Base-by-base conservation (phyloP, 371 early-diverging fungal species). In the Smittium culicis region DNA sequence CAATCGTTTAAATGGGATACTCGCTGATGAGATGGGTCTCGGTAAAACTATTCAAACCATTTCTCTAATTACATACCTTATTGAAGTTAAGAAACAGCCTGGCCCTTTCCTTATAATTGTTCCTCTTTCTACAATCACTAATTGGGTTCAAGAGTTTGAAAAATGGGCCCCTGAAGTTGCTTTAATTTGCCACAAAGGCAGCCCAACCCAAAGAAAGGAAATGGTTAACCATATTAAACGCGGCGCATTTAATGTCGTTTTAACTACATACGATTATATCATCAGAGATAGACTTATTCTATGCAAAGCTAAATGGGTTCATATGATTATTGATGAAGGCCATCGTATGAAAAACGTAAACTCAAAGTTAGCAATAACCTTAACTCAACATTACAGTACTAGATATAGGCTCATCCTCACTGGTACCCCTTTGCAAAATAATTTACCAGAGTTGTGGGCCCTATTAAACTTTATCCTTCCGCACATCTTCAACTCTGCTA, bases 391-490 rank as follows among this genome's bases (percentile, higher is more conserved):
- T 74, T 93, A 98, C 74, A 79, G 81, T 31, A 85, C 89, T 5
- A 83, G 93, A 45, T 96, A 96, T 75, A 88, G 99, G 32, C 81
- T 99, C 31, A 92, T 99, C 72, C 79, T 99, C 67, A 99, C 99
- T 0, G 99, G 99, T 65, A 99, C 99, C 0, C 99, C 99, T 0
- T 79, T 99, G 55, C 99, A 99, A 85, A 99, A 99, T 83, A 99
- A 99, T 75, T 80, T 99, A 24, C 93, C 92, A 5, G 99, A 99
- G 76, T 77, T 99, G 67, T 99, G 99, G 99, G 87, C 97, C 0
- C 77, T 99, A 58, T 82, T 99, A 45, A 97, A 99, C 79, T 99
- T 99, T 80, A 87, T 98, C 30, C 76, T 97, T 64, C 99, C 99
- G 24, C 86, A 85, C 59, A 90, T 98, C 56, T 99, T 99, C 82